Conservation (phyloP, 2,329 filamentous ascomycete species). For the Pseudopithomyces chartarum region DNA sequence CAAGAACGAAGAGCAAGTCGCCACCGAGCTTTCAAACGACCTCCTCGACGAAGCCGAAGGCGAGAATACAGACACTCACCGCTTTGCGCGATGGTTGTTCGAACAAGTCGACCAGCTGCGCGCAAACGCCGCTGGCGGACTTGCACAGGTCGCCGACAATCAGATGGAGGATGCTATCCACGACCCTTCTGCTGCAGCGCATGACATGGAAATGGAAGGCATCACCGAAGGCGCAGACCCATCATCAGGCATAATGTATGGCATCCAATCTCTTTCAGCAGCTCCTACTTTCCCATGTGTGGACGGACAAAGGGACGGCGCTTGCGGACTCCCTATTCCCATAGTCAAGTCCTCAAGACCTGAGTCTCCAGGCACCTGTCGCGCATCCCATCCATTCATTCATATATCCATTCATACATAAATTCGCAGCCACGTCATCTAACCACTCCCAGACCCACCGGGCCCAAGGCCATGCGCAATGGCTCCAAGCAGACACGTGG, state of each 20-base stretch:
- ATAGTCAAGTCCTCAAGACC: constrained; percentile 4
- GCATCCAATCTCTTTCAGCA: constrained; percentile 13
- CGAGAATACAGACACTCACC: constrained; percentile 79
- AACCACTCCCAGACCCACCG: constrained; percentile 76
- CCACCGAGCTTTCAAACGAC: constrained; percentile 84
- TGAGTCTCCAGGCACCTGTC: background rate
- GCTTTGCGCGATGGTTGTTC: constrained; percentile 94
- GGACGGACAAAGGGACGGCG: background rate
- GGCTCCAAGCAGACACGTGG: constrained; percentile 59
- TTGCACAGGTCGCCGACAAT: constrained; percentile 23
- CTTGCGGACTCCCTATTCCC: constrained; percentile 6
- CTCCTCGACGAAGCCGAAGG: constrained; percentile 75
- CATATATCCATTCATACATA: no score
- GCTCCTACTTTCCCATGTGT: background rate
- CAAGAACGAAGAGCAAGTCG: constrained; percentile 89
- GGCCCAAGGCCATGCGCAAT: constrained; percentile 92
- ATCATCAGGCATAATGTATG: constrained; percentile 51
- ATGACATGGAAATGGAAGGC: constrained; percentile 76
- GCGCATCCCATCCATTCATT: background rate
- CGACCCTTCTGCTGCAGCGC: constrained; percentile 41
- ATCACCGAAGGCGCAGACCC: constrained; percentile 41
- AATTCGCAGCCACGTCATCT: constrained; percentile 18
- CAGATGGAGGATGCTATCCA: constrained; percentile 28
- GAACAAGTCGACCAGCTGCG: constrained; percentile 76
- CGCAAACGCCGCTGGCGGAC: constrained; percentile 60